A percentile compares a stretch with the other conserved stretches of the same genome.
Conservation (phyloP, 306 rosid species). For the Amphicarpaea edgeworthii region DNA sequence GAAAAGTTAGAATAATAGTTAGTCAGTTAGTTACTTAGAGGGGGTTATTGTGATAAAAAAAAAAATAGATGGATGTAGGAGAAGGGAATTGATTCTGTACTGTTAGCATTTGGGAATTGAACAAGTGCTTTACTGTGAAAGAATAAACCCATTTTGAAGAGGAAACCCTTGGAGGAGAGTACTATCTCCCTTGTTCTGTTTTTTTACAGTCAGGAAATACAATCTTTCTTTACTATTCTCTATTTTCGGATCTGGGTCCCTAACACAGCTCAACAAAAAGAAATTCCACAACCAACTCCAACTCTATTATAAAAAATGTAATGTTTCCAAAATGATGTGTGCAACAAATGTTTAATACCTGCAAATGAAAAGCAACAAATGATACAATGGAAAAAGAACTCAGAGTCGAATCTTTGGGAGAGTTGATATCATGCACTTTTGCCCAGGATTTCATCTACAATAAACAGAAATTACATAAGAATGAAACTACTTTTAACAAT, state of each 20-base stretch:
- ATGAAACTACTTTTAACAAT: neutral
- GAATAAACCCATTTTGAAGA: neutral
- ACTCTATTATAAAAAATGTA: constrained; percentile 9
- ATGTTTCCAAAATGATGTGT: constrained; percentile 7
- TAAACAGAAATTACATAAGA: constrained; percentile 31
- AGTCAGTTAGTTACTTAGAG: neutral
- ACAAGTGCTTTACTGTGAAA: neutral
- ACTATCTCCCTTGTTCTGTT: neutral
- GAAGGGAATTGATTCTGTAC: neutral
- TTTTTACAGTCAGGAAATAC: neutral
- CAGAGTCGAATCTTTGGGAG: constrained; percentile 56
- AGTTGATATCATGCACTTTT: constrained; percentile 54
- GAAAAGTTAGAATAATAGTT: neutral
- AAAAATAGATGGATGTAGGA: neutral
- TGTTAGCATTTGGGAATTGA: neutral
- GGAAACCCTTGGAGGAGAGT: neutral
- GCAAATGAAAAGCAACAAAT: constrained; percentile 60
- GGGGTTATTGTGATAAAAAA: neutral
- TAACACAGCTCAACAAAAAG: constrained; percentile 18
- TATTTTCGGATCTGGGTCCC: neutral
- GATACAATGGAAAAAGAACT: constrained; percentile 57
- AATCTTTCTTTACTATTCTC: neutral
- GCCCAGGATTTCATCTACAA: constrained; percentile 67
- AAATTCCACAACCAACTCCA: constrained; percentile 32
- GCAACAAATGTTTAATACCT: constrained; percentile 47